Evolutionary conservation across 495 filamentous ascomycete species (phyloP), one percentile per base, ranked within the genome.

Genomic region (Trichoderma asperelloides): DNA sequence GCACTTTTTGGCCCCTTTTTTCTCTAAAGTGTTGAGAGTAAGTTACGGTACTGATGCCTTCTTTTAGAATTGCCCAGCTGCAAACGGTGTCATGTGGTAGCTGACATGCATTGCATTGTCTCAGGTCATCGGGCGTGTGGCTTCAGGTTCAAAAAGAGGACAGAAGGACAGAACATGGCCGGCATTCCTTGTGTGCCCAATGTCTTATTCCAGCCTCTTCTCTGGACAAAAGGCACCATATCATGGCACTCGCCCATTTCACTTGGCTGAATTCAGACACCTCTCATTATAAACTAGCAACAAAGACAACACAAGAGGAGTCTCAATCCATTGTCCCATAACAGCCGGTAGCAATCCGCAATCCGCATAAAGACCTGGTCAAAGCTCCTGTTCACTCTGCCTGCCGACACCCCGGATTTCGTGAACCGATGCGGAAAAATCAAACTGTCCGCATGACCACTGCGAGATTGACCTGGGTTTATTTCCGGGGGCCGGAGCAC

Each of bases 401-500:
- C 33, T 37, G 33, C 33, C 55, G 16, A 30, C 55, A 60, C 55
- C 55, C 55, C 55, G 55, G 55, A 60, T 30, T 60, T 60, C 55
- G 12, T 25, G 27, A 30, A 30, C 55, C 55, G 27, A 60, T 60
- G 55, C 55, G 55, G 55, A 60, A 60, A 60, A 60, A 60, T 30
- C 25, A 60, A 30, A 60, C 55, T 30, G 27, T 60, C 55, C 55
- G 55, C 55, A 60, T 30, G 55, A 60, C 55, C 55, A 15, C 55
- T 60, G 55, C 55, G 55, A 60, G 55, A 60, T 60, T 60, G 55
- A 13, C 55, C 27, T 60, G 55, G 55, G 25, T 60, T 15, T 15
- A 28, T 30, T 60, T 30, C 55, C 55, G 55, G 55, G 27, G 55
- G 12, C 27, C 27, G 55, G 55, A 30, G 55, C 55, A 60, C 12